These are phyloP conservation scores for Starmerella apis DNA, from an alignment of 805 yeast genomes.

Conservation along the genomic window DNA sequence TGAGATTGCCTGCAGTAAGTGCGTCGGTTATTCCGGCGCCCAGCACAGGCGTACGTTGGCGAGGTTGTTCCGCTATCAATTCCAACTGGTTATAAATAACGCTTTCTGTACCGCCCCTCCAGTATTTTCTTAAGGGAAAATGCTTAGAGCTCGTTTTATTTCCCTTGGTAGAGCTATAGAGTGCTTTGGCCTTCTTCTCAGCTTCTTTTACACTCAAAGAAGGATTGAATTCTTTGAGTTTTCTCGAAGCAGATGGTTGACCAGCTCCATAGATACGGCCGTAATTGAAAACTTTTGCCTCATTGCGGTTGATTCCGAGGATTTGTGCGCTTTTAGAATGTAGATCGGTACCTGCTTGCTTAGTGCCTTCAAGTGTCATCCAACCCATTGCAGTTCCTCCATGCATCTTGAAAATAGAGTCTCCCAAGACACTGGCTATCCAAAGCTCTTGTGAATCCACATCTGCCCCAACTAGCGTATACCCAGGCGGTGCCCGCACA, in stretches of 20 bases:
- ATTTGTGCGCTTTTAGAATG: constrained; percentile 90
- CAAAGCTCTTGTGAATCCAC: constrained; percentile 97
- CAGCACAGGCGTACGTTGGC: constrained; percentile 79
- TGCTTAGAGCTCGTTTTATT: constrained; percentile 29
- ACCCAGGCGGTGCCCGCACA: constrained; percentile 78
- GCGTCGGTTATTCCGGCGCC: constrained; percentile 93
- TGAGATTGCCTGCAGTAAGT: constrained; percentile 53
- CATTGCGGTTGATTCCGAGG: constrained; percentile 76
- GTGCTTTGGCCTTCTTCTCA: constrained; percentile 45
- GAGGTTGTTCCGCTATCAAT: constrained; percentile 66
- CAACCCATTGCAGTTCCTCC: constrained; percentile 97
- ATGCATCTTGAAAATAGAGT: constrained; percentile 74
- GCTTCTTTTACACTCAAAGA: constrained; percentile 58
- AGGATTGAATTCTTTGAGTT: constrained; percentile 76
- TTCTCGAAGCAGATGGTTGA: constrained; percentile 72
- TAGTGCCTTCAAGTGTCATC: constrained; percentile 98
- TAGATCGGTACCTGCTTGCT: constrained; percentile 80
- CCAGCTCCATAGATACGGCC: constrained; percentile 99
- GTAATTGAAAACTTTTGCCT: constrained; percentile 91
- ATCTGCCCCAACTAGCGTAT: constrained; percentile 93
- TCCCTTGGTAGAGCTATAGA: constrained; percentile 83
- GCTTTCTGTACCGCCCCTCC: constrained; percentile 86
- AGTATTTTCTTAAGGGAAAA: constrained; percentile 27
- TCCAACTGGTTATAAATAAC: constrained; percentile 83
- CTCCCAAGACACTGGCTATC: constrained; percentile 95